Base-by-base conservation (phyloP, 2,329 filamentous ascomycete genomes). In the Reticulascus tulasneorum region DNA sequence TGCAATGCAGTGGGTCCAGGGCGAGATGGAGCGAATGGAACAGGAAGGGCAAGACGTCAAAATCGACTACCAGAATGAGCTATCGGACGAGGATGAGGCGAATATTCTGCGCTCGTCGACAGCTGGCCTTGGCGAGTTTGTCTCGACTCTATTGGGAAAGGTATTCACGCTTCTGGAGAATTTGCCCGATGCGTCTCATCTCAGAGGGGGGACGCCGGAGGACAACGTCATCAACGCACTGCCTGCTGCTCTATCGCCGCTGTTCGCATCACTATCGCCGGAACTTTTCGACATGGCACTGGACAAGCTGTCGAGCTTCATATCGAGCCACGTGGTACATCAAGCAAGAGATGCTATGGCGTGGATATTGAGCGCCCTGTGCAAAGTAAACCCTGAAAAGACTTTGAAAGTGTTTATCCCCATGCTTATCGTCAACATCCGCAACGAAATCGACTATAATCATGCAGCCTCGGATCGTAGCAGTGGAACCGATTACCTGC, bases 271-370 rank as follows among this genome's bases (percentile, higher is more conserved):
- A 1, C 68, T 98, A 17, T 97, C 93, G 0, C 87, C 91, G 0
- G 89, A 96, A 53, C 77, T 97, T 9, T 98, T 94, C 52, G 93
- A 97, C 52, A 77, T 93, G 56, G 88, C 87, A 1, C 66, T 98
- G 33, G 85, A 94, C 42, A 97, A 97, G 68, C 80, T 98, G 49
- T 85, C 89, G 3, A 79, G 86, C 21, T 98, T 98, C 58, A 85
- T 96, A 18, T 83, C 86, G 2, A 86, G 86, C 45, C 93, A 97
- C 64, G 93, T 98, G 31, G 91, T 98, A 13, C 90, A 98, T 52
- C 93, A 97, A 62, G 91, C 93, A 35, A 75, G 91, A 47, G 93
- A 98, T 69, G 91, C 93, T 7, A 96, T 98, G 85, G 93, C 94
- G 2, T 98, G 95, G 74, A 97, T 97, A 35, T 86, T 91, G 63